Evolutionary conservation across 2,329 filamentous ascomycete species (phyloP), one percentile per base, ranked within the genome.

Genomic region (Sodiomyces alkalinus): DNA sequence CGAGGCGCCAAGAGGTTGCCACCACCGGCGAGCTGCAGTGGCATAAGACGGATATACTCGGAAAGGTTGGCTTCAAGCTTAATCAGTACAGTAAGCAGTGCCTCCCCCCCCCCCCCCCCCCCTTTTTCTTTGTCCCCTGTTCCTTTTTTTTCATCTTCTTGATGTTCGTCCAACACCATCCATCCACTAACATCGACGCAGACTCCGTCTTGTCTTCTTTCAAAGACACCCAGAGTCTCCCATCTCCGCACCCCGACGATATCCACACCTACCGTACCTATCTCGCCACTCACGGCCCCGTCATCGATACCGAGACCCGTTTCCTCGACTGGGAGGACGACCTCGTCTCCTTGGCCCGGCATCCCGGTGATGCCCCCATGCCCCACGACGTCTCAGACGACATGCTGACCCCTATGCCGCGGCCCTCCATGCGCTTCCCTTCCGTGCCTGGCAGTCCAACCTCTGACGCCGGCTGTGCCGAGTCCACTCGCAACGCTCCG

Each of bases 61-160:
- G 66, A 10, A 62, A 67, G 37, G 71, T 80, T 30, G 74, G 68
- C 11, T 62, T 66, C 37, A 80, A 80, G 45, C 50, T 80, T 7
- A 62, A 64, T 18, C 72, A 79, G 41, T 82, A 81, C 44, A 75
- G 73, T 77, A 51, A 48, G 66, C 32, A 28, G 31, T 38, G 8
- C 30, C 19, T 17, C 19, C 3, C 4, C n/a, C 15, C n/a, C n/a
- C n/a, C n/a, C n/a, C n/a, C n/a, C n/a, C n/a, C n/a, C n/a, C n/a
- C n/a, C n/a, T n/a, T n/a, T n/a, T n/a, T n/a, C n/a, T n/a, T n/a
- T n/a, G n/a, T n/a, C n/a, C n/a, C n/a, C n/a, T n/a, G n/a, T 18
- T 26, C 10, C 7, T 17, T 6, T 9, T 9, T 5, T n/a, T 3
- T 8, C 16, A n/a, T 20, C 5, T n/a, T n/a, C n/a, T n/a, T n/a